Evolutionary conservation across 2,329 filamentous ascomycete genomes (phyloP).

Genomic region (Trichoderma sp.): DNA sequence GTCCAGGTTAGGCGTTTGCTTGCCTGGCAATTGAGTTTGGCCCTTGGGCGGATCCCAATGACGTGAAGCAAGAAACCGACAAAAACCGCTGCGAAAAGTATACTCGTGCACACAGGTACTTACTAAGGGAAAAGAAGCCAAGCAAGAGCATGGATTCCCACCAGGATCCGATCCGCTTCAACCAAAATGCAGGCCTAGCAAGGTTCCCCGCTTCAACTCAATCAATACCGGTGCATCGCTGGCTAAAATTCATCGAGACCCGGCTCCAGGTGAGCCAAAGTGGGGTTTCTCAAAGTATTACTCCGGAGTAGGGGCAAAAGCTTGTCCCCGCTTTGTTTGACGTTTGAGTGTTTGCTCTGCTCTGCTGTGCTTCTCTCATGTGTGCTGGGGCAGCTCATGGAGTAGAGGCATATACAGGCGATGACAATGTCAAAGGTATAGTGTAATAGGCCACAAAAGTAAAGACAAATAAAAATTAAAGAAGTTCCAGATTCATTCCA

Average conservation of each 20-base stretch:
- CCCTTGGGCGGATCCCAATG: neutral
- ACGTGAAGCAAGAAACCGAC: neutral
- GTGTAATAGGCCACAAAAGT: neutral
- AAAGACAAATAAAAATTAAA: neutral
- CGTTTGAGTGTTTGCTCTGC: neutral
- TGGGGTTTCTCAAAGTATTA: neutral
- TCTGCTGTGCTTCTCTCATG: neutral
- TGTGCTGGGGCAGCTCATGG: neutral
- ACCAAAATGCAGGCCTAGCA: neutral
- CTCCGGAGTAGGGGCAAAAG: neutral
- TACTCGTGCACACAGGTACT: too few species aligned
- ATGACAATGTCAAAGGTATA: too few species aligned
- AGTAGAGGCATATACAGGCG: neutral
- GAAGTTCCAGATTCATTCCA: conserved; percentile 5
- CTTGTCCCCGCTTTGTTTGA: neutral
- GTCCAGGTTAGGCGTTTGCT: neutral
- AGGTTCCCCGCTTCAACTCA: conserved; percentile 17
- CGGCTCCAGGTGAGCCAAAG: conserved; percentile 6
- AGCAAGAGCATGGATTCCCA: neutral
- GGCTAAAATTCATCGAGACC: neutral
- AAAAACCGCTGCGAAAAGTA: too few species aligned
- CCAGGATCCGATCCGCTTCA: neutral
- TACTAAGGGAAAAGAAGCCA: neutral
- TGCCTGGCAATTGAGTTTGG: neutral
- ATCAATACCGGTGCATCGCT: conserved; percentile 3